Conservation (phyloP, 495 filamentous ascomycete species). For the Aspergillus steynii region DNA sequence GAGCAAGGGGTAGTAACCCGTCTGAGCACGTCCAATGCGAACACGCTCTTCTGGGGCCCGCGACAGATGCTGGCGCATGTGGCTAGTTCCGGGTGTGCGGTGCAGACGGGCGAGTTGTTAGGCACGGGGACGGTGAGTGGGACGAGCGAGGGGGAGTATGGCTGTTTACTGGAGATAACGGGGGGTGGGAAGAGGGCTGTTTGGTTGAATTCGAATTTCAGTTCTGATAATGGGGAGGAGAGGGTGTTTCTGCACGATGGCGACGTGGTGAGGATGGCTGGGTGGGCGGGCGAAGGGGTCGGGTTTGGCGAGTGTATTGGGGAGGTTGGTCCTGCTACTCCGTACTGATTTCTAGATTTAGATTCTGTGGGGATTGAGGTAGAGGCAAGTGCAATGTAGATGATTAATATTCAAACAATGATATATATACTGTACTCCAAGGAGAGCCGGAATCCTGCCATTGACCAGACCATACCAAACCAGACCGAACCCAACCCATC, state of each 20-base stretch:
- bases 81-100: conserved; percentile 69
- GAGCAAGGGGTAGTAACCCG: conserved; percentile 36
- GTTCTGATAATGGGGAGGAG: conserved; percentile 46
- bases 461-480: neutral
- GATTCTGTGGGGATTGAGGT: neutral
- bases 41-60: conserved; percentile 77
- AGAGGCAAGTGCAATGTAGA: neutral
- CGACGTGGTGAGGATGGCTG: conserved; percentile 68
- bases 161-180: conserved; percentile 74
- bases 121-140: conserved; percentile 85
- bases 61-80: conserved; percentile 88
- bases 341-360: conserved; percentile 1
- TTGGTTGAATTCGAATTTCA: conserved; percentile 32
- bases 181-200: conserved; percentile 61
- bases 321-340: conserved; percentile 37
- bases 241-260: conserved; percentile 75
- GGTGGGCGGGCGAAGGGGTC: conserved; percentile 51
- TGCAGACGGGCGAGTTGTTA: conserved; percentile 75
- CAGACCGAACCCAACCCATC: conserved; percentile 1
- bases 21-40: conserved; percentile 57
- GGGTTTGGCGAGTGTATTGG: conserved; percentile 71
- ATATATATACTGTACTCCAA: neutral
- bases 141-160: conserved; percentile 50
- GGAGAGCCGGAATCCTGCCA: neutral
- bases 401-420: conserved; percentile 2